A percentile compares a stretch with the other conserved stretches of the same genome.
phyloP scores from a whole-genome alignment of 257 asterid species.

The Linaria vulgaris region DNA sequence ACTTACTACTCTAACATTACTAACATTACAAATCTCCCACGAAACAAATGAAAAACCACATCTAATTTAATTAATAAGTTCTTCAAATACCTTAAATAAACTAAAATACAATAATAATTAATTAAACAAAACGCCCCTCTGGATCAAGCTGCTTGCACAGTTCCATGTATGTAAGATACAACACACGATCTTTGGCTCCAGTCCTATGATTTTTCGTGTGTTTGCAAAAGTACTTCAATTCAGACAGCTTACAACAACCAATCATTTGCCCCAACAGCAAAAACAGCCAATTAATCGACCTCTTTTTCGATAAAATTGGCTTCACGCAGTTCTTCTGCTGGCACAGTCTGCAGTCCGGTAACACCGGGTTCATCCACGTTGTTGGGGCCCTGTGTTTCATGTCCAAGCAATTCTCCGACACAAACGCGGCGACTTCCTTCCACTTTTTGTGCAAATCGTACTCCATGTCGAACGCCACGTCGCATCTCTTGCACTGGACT shows the following conservation, averaged over 20 bases:
- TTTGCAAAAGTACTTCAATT: conserved; percentile 80
- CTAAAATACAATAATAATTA: too few species aligned
- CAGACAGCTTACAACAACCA: conserved; percentile 67
- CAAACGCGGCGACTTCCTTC: too few species aligned
- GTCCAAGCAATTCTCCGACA: conserved; percentile 16
- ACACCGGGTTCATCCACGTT: conserved; percentile 49
- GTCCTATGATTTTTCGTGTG: conserved; percentile 79
- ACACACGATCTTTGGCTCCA: conserved; percentile 85
- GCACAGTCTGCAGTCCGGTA: conserved; percentile 51
- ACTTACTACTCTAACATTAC: too few species aligned
- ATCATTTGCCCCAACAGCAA: conserved; percentile 65
- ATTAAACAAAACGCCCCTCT: too few species aligned
- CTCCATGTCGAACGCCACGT: conserved; percentile 33
- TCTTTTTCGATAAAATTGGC: conserved; percentile 52
- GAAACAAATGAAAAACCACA: too few species aligned
- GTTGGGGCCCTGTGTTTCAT: conserved; percentile 68
- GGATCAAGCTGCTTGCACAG: conserved; percentile 81
- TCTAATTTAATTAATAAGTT: too few species aligned
- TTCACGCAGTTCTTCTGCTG: conserved; percentile 38
- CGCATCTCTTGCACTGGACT: conserved; percentile 72
- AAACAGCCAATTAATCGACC: conserved; percentile 74
- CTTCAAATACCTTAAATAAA: too few species aligned
- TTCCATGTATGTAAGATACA: conserved; percentile 54
- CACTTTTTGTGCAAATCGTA: conserved; percentile 39
- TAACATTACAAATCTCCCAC: too few species aligned